A percentile compares a stretch with the other conserved stretches of the same genome.
Conservation (phyloP, 768 basidiomycete species). For the Panaeolus cyanescens region DNA sequence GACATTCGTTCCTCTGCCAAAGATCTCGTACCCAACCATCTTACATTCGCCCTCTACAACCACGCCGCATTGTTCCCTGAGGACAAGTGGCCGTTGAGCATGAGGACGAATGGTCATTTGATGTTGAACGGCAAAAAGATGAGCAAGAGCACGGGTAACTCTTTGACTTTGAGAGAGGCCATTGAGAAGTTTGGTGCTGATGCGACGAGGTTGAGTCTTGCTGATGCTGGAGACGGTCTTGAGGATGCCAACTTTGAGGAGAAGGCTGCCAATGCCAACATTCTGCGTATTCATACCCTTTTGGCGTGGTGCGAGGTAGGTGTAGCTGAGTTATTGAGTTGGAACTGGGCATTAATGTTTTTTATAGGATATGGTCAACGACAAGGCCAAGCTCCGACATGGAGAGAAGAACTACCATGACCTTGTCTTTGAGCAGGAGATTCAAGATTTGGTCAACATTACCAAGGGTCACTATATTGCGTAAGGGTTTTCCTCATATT, state of each 20-base stretch:
- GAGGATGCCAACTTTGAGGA: conserved; percentile 99
- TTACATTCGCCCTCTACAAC: conserved; percentile 93
- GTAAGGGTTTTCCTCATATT: conserved; percentile 47
- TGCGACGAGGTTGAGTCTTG: conserved; percentile 87
- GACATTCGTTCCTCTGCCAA: conserved; percentile 98
- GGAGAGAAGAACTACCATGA: conserved; percentile 86
- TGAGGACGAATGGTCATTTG: conserved; percentile 95
- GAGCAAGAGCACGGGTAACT: conserved; percentile 97
- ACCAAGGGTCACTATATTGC: conserved; percentile 80
- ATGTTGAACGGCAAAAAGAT: conserved; percentile 99
- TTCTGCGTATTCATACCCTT: conserved; percentile 88
- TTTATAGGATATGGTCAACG: conserved; percentile 76
- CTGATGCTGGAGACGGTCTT: conserved; percentile 96
- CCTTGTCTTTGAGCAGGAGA: conserved; percentile 86
- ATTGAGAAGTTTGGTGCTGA: conserved; percentile 97
- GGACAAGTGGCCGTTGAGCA: conserved; percentile 87
- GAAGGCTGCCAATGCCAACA: conserved; percentile 96
- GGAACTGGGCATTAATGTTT: conserved; percentile 5
- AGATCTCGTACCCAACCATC: conserved; percentile 92
- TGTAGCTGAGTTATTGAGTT: conserved; percentile 2
- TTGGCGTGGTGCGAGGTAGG: conserved; percentile 89
- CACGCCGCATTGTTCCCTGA: conserved; percentile 95
- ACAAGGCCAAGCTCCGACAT: conserved; percentile 67
- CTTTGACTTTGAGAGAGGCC: conserved; percentile 84
- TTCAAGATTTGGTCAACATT: conserved; percentile 81